These are phyloP conservation scores for Fusarium devonianum DNA, from an alignment of 2,329 filamentous ascomycete genomes.

Conservation along the genomic window DNA sequence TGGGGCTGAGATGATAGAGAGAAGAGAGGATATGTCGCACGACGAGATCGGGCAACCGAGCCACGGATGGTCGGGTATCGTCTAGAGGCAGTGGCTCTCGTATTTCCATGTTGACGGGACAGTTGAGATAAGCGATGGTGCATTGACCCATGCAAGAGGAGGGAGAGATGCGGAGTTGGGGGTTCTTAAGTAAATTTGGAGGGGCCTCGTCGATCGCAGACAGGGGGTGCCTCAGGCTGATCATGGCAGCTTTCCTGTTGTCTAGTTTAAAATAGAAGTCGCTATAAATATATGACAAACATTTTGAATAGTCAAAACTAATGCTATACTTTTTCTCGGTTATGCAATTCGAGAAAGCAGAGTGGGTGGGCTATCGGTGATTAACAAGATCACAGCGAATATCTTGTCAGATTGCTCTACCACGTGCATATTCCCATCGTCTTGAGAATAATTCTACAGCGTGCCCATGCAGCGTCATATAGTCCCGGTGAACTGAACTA, in stretches of 20 bases:
- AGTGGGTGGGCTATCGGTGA: too few relatives aligned
- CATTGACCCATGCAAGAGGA: neutral
- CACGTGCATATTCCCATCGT: neutral
- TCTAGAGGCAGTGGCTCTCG: constrained; percentile 2
- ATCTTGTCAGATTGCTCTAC: too few relatives aligned
- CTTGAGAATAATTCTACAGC: neutral
- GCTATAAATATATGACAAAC: too few relatives aligned
- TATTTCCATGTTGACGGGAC: neutral
- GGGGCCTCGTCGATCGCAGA: neutral
- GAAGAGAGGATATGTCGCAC: constrained; percentile 7
- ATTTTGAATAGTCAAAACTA: too few relatives aligned
- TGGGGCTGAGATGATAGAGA: neutral
- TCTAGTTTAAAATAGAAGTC: too few relatives aligned
- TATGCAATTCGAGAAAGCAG: too few relatives aligned
- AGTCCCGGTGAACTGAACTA: neutral
- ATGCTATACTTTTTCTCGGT: too few relatives aligned
- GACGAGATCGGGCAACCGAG: constrained; percentile 9
- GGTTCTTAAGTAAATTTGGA: neutral
- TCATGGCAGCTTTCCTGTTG: too few relatives aligned
- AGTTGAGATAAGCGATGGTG: too few relatives aligned
- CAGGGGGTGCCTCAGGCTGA: neutral
- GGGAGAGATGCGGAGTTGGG: neutral
- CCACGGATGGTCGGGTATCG: constrained; percentile 1
- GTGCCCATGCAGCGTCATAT: neutral
- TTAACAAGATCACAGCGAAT: too few relatives aligned